Conservation (phyloP, 163 green algal genomes). For the Scenedesmus sp. region DNA sequence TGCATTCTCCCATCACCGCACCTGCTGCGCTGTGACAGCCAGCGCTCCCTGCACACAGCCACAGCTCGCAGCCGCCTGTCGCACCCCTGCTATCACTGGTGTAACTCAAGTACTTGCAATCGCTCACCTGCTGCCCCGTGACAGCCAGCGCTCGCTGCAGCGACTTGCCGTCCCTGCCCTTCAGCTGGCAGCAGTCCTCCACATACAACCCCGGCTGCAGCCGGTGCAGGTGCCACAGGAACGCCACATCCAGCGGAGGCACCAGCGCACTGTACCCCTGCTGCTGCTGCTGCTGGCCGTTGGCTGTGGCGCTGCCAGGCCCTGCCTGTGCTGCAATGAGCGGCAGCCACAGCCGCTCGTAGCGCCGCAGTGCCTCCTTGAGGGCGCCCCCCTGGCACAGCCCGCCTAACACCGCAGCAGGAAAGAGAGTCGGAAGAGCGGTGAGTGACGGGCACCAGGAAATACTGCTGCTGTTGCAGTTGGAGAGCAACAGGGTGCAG, state of each 20-base stretch:
- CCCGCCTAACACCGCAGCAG: constrained; percentile 9
- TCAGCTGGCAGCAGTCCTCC: constrained; percentile 36
- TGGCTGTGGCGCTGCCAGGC: not conserved
- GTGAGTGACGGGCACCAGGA: too few species aligned
- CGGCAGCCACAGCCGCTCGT: constrained; percentile 52
- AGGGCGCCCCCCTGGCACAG: constrained; percentile 41
- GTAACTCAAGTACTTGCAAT: too few species aligned
- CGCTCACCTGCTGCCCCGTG: constrained; percentile 3
- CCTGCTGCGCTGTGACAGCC: not conserved
- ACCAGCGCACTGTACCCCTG: constrained; percentile 38
- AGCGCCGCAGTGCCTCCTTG: constrained; percentile 48
- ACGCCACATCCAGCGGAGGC: constrained; percentile 50
- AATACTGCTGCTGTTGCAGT: too few species aligned
- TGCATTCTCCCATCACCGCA: not conserved
- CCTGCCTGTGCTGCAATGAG: constrained; percentile 29
- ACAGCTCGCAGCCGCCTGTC: not conserved
- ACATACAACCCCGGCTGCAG: constrained; percentile 48
- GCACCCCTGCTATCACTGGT: not conserved
- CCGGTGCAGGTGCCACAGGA: constrained; percentile 56
- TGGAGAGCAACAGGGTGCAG: too few species aligned
- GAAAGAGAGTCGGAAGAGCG: not conserved
- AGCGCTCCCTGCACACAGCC: not conserved
- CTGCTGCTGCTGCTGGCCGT: constrained; percentile 10
- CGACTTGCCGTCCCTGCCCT: not conserved
- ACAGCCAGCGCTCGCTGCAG: constrained; percentile 19